Evolutionary conservation across 177 flowering plant genomes (phyloP).

Genomic region (Vitis hybrid): DNA sequence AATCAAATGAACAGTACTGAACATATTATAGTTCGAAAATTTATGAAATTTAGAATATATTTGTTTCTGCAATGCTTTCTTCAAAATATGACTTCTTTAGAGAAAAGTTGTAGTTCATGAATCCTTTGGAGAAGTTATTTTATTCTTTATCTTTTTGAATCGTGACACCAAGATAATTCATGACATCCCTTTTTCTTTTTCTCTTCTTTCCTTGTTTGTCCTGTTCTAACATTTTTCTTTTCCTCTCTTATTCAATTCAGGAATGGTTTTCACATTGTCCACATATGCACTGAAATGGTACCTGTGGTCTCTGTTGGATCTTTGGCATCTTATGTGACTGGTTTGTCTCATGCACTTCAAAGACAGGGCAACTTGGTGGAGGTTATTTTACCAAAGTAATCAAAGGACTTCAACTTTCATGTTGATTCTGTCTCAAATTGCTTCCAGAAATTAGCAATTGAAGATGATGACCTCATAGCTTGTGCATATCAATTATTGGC

Average conservation of each 20-base stretch:
- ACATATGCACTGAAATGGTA: conserved; percentile 86
- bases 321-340: conserved; percentile 70
- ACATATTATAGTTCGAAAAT: no score
- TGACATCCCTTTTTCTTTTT: not conserved
- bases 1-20: no score
- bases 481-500: no score
- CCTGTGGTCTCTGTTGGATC: conserved; percentile 73
- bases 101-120: not conserved
- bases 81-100: not conserved
- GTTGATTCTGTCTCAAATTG: not conserved
- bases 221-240: conserved; percentile 1
- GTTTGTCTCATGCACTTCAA: conserved; percentile 71
- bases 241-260: conserved; percentile 37
- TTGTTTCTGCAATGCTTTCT: no score
- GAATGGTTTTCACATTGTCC: conserved; percentile 60
- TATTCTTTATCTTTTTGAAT: not conserved
- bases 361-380: conserved; percentile 74
- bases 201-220: not conserved
- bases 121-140: not conserved
- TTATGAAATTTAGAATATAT: no score
- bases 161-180: not conserved
- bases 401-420: conserved; percentile 1
- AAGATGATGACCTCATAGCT: no score
- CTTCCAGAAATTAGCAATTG: no score
- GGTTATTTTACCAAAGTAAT: conserved; percentile 87